A percentile compares a stretch with the other conserved stretches of the same genome.
These are phyloP conservation scores for Silene vulgaris DNA, from an alignment of 179 eudicot genomes.

Conservation along the genomic window DNA sequence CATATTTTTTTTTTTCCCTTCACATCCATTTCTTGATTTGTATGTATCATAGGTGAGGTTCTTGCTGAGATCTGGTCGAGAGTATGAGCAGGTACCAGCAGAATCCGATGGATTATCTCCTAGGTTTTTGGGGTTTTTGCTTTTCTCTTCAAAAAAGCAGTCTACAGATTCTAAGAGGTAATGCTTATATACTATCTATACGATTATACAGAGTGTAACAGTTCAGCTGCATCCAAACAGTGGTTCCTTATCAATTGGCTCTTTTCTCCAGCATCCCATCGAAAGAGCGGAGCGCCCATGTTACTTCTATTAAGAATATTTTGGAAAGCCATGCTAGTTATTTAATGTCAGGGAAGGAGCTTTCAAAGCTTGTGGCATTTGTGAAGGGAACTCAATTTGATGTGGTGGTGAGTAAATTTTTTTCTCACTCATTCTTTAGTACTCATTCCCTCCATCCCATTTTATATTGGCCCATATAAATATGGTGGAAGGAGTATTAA, in stretches of 20 bases:
- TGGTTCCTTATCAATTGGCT: slow-evolving; percentile 12
- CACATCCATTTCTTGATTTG: not conserved
- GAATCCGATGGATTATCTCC: slow-evolving; percentile 79
- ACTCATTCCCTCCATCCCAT: not conserved
- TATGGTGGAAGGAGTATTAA: not conserved
- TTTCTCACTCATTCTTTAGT: not conserved
- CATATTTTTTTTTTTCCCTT: not conserved
- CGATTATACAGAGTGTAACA: slow-evolving; percentile 1
- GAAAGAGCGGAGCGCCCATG: slow-evolving; percentile 80
- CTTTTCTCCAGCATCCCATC: slow-evolving; percentile 48
- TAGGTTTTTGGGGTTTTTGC: slow-evolving; percentile 70
- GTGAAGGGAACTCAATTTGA: slow-evolving; percentile 97
- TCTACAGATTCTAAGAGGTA: slow-evolving; percentile 66
- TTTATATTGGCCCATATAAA: not conserved
- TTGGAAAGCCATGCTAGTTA: slow-evolving; percentile 94
- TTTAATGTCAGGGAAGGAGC: slow-evolving; percentile 93
- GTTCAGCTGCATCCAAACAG: not conserved
- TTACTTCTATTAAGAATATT: slow-evolving; percentile 84
- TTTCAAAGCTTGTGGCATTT: slow-evolving; percentile 93
- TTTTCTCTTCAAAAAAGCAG: slow-evolving; percentile 70
- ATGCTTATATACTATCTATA: not conserved
- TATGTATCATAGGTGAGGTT: slow-evolving; percentile 69
- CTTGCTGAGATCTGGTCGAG: slow-evolving; percentile 89
- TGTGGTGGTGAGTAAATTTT: slow-evolving; percentile 56
- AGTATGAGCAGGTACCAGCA: slow-evolving; percentile 60